Conservation (phyloP, 129 eudicot species). For the Saposhnikovia divaricata region DNA sequence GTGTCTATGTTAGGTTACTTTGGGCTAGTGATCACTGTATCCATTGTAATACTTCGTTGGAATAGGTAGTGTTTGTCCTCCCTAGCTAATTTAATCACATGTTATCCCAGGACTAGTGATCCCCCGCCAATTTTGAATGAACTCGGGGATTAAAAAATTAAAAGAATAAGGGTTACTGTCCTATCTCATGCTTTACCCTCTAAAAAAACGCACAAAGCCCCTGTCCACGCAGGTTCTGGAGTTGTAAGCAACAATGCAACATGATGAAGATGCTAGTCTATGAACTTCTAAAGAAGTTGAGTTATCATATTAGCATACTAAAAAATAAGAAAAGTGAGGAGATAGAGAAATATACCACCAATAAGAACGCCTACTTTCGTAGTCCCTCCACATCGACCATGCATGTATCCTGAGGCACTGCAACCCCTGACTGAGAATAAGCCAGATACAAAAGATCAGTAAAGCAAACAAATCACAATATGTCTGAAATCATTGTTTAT, state of each 20-base stretch:
- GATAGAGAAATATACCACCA: constrained; percentile 38
- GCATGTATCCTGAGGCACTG: constrained; percentile 31
- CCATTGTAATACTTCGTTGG: too few species aligned
- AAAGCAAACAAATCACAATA: not conserved
- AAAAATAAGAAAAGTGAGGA: not conserved
- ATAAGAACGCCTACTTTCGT: constrained; percentile 43
- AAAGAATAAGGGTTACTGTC: not conserved
- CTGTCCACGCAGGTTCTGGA: not conserved
- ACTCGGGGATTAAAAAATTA: too few species aligned
- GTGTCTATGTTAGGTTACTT: not conserved
- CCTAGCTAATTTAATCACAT: too few species aligned
- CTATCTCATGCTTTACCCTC: too few species aligned
- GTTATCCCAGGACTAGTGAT: not conserved
- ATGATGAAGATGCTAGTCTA: not conserved
- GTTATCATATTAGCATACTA: not conserved
- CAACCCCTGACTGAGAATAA: constrained; percentile 36
- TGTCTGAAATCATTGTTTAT: not conserved
- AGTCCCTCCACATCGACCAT: constrained; percentile 51
- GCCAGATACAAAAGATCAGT: constrained; percentile 20
- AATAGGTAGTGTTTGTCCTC: too few species aligned
- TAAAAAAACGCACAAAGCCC: not conserved
- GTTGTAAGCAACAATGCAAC: not conserved
- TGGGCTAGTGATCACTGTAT: not conserved
- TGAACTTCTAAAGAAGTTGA: not conserved
- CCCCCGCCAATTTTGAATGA: not conserved